Conservation (phyloP, 2,329 filamentous ascomycete genomes). For the Triangularia verruculosa region DNA sequence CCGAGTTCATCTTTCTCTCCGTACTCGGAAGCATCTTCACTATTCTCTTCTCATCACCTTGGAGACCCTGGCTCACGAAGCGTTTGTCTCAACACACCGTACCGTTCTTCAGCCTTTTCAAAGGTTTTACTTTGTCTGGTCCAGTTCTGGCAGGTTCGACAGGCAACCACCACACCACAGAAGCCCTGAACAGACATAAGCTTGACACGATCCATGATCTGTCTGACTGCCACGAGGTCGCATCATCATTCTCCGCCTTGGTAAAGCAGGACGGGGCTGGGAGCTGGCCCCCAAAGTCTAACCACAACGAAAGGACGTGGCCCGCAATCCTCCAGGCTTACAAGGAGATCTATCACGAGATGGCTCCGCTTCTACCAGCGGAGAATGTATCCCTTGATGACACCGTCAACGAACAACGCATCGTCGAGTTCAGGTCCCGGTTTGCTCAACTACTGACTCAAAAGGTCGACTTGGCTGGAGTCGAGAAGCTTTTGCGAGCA, state of each 20-base stretch:
- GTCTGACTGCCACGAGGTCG: slow-evolving; percentile 20
- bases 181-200: not conserved
- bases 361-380: slow-evolving; percentile 28
- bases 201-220: slow-evolving; percentile 11
- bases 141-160: not conserved
- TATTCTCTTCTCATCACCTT: not conserved
- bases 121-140: not conserved
- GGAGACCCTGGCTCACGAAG: not conserved
- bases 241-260: slow-evolving; percentile 13
- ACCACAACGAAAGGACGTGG: slow-evolving; percentile 25
- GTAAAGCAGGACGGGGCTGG: slow-evolving; percentile 26
- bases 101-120: not conserved
- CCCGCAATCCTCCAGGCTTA: slow-evolving; percentile 31
- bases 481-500: slow-evolving; percentile 24
- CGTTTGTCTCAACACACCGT: not conserved
- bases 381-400: slow-evolving; percentile 29
- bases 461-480: slow-evolving; percentile 26
- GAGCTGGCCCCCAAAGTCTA: slow-evolving; percentile 23
- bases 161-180: not conserved
- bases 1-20: slow-evolving; percentile 9
- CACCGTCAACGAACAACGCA: slow-evolving; percentile 26
- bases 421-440: slow-evolving; percentile 24
- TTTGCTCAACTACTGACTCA: slow-evolving; percentile 26
- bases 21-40: slow-evolving; percentile 13
- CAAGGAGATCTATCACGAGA: slow-evolving; percentile 32